These are phyloP conservation scores for Bipolaris victoriae DNA, from an alignment of 2,329 filamentous ascomycete genomes.

Conservation along the genomic window DNA sequence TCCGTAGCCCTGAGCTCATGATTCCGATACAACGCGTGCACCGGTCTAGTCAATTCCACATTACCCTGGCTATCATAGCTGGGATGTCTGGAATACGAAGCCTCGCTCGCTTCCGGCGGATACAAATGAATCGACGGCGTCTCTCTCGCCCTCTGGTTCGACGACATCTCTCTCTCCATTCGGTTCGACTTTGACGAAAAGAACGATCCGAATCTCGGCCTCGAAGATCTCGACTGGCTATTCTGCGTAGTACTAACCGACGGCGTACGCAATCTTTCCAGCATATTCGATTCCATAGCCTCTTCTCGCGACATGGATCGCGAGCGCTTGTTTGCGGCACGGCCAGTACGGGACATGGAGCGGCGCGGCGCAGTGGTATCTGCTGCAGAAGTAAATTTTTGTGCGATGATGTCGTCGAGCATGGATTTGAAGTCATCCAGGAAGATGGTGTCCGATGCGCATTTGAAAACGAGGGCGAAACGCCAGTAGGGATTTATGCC, in stretches of 20 bases:
- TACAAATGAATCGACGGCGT: slow-evolving; percentile 36
- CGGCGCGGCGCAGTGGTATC: slow-evolving; percentile 22
- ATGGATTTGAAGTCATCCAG: slow-evolving; percentile 47
- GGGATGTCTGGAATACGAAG: slow-evolving; percentile 24
- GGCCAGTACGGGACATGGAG: slow-evolving; percentile 15
- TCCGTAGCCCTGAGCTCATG: slow-evolving; percentile 13
- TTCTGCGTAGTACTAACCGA: neutral
- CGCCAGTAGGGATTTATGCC: slow-evolving; percentile 48
- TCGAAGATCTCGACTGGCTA: slow-evolving; percentile 9
- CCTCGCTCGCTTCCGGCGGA: slow-evolving; percentile 26
- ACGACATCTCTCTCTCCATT: neutral
- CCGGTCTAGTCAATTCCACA: slow-evolving; percentile 27
- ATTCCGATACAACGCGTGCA: slow-evolving; percentile 22
- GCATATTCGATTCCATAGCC: slow-evolving; percentile 26
- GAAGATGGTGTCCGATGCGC: slow-evolving; percentile 46
- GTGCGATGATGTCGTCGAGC: slow-evolving; percentile 40
- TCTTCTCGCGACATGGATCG: slow-evolving; percentile 24
- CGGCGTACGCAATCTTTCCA: slow-evolving; percentile 5
- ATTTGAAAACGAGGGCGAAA: slow-evolving; percentile 46
- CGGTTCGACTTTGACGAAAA: slow-evolving; percentile 21
- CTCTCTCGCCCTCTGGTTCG: neutral
- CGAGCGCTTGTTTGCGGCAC: slow-evolving; percentile 17
- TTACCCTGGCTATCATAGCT: slow-evolving; percentile 29
- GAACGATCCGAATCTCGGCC: slow-evolving; percentile 19
- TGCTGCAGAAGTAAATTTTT: slow-evolving; percentile 31